phyloP scores from a whole-genome alignment of 306 rosid species.

The Rubus idaeus region DNA sequence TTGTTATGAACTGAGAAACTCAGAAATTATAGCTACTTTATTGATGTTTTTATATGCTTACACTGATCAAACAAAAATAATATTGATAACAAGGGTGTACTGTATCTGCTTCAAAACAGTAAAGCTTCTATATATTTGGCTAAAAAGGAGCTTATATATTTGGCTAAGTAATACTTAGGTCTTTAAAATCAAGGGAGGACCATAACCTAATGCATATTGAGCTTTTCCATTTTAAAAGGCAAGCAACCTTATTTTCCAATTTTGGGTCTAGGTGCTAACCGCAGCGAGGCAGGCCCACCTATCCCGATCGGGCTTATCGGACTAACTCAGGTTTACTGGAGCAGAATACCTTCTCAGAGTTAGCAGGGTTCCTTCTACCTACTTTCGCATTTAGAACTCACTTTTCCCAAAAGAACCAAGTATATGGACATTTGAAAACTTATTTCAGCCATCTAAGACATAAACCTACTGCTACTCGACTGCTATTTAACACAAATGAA shows the following conservation, averaged over 20 bases:
- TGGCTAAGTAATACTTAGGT: not conserved
- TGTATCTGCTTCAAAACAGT: not conserved
- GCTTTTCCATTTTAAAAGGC: not conserved
- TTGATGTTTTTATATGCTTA: not conserved
- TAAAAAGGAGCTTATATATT: not conserved
- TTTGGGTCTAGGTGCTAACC: not conserved
- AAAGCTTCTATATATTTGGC: not conserved
- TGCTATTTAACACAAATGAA: not conserved
- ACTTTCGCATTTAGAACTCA: not conserved
- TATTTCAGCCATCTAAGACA: not conserved
- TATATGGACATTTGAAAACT: not conserved
- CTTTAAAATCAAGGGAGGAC: not conserved
- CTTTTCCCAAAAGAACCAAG: not conserved
- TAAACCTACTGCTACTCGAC: not conserved
- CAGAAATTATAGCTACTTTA: not conserved
- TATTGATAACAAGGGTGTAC: not conserved
- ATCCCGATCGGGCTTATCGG: too few relatives aligned
- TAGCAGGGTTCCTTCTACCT: too few relatives aligned
- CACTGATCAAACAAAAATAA: not conserved
- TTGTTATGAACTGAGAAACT: not conserved
- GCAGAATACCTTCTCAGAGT: too few relatives aligned
- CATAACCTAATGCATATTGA: not conserved
- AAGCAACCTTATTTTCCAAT: not conserved
- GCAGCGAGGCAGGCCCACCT: too few relatives aligned
- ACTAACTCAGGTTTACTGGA: too few relatives aligned